Conservation (phyloP, 2,329 filamentous ascomycete genomes). For the Lachnellula occidentalis region DNA sequence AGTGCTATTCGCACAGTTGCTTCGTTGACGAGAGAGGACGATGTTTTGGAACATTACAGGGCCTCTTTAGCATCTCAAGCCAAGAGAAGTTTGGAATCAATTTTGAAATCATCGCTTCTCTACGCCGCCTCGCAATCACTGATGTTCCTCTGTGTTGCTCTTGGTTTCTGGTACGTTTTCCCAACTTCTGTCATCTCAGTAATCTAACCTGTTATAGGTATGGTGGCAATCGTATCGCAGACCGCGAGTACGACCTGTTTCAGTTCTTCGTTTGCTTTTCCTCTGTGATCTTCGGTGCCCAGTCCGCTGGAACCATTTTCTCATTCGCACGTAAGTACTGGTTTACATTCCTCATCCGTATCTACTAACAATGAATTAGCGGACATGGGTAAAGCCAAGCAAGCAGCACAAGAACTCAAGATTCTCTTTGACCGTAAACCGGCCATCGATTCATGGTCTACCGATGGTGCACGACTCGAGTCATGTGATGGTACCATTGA, state of each 20-base stretch:
- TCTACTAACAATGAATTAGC: conserved; percentile 33
- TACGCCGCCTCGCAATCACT: conserved; percentile 83
- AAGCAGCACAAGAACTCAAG: conserved; percentile 76
- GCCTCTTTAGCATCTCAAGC: conserved; percentile 61
- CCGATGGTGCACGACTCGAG: conserved; percentile 57
- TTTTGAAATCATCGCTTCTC: conserved; percentile 69
- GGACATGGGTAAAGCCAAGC: conserved; percentile 88
- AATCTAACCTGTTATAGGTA: conserved; percentile 40
- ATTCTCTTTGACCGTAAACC: conserved; percentile 78
- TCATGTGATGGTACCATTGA: conserved; percentile 73
- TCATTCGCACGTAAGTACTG: conserved; percentile 59
- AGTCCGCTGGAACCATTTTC: conserved; percentile 86
- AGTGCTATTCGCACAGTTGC: conserved; percentile 92
- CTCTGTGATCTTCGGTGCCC: conserved; percentile 82
- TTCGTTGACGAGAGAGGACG: conserved; percentile 77
- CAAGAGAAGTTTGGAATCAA: conserved; percentile 61
- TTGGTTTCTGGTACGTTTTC: conserved; percentile 68
- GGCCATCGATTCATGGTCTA: conserved; percentile 74
- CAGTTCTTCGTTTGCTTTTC: conserved; percentile 92
- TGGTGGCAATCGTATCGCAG: conserved; percentile 69
- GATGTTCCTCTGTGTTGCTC: conserved; percentile 75
- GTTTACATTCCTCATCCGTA: conserved; percentile 4
- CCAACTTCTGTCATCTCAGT: background rate
- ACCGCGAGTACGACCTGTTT: conserved; percentile 67
- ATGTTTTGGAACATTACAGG: conserved; percentile 71